Conservation (phyloP, 2,329 filamentous ascomycete species). For the Aspergillus transmontanensis region DNA sequence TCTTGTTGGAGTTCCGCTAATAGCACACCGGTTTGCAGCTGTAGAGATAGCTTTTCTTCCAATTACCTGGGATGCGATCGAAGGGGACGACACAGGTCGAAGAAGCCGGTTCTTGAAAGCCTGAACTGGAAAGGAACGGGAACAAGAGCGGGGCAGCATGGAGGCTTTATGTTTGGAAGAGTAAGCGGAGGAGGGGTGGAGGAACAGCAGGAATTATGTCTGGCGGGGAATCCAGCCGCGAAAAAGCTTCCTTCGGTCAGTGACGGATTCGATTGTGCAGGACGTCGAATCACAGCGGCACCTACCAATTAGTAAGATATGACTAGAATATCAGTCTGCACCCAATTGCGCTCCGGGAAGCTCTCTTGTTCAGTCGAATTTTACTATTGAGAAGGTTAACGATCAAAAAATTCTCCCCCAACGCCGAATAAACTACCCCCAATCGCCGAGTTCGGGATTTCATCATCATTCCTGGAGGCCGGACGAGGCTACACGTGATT, state of each 20-base stretch:
- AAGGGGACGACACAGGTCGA: constrained; percentile 9
- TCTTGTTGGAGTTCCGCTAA: constrained; percentile 5
- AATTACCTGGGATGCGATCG: constrained; percentile 2
- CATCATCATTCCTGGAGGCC: not conserved
- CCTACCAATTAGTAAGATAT: not conserved
- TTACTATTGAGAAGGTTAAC: not conserved
- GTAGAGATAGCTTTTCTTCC: constrained; percentile 20
- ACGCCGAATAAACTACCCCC: not conserved
- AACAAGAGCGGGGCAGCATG: constrained; percentile 26
- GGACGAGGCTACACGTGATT: not conserved
- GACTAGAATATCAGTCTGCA: not conserved
- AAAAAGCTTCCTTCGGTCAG: not conserved
- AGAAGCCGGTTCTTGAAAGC: constrained; percentile 19
- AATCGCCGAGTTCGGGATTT: not conserved
- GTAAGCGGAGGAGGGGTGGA: constrained; percentile 3
- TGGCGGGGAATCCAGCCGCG: not conserved
- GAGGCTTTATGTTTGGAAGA: constrained; percentile 9
- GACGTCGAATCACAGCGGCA: not conserved
- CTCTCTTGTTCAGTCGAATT: not conserved
- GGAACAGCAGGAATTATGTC: not conserved
- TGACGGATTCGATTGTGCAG: not conserved
- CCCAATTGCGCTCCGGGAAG: not conserved
- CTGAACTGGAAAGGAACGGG: constrained; percentile 20
- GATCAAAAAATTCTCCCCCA: not conserved
- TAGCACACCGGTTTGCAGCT: constrained; percentile 2